A percentile compares a stretch with the other conserved stretches of the same genome.
Conservation (phyloP, 2,329 filamentous ascomycete genomes). For the Penicillium vulpinum region DNA sequence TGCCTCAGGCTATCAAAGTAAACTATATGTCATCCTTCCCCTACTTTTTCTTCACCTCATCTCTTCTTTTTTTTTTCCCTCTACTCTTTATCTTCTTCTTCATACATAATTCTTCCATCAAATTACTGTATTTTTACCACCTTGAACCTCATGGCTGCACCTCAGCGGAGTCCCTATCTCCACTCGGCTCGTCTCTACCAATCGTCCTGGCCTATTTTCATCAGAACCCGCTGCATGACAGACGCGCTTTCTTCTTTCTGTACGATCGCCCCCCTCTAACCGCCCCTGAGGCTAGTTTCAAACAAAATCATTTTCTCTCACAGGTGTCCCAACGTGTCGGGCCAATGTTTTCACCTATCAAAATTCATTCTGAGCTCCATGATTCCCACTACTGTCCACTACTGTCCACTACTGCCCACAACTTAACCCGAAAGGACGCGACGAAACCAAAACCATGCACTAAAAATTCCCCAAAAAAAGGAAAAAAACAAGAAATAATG, state of each 20-base stretch:
- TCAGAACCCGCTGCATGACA: conserved; percentile 9
- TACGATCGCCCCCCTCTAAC: conserved; percentile 13
- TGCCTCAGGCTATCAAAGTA: background rate
- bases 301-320: conserved; percentile 19
- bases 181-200: conserved; percentile 6
- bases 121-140: conserved; percentile 6
- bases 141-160: conserved; percentile 6
- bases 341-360: conserved; percentile 5
- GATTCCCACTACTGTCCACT: conserved; percentile 16
- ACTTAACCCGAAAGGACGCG: conserved; percentile 3
- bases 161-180: conserved; percentile 3
- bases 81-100: no score
- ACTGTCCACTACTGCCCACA: no score
- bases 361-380: conserved; percentile 7
- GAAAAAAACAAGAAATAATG: conserved; percentile 16
- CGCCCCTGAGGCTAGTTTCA: conserved; percentile 23
- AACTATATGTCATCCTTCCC: background rate
- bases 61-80: background rate
- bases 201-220: conserved; percentile 4
- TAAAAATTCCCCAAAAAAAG: background rate
- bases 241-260: conserved; percentile 5
- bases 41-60: background rate
- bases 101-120: background rate
- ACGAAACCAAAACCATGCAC: conserved; percentile 7
- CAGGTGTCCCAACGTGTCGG: conserved; percentile 16